These are phyloP conservation scores for Serendipita sp. DNA, from an alignment of 1,284 basidiomycete genomes.

Conservation along the genomic window DNA sequence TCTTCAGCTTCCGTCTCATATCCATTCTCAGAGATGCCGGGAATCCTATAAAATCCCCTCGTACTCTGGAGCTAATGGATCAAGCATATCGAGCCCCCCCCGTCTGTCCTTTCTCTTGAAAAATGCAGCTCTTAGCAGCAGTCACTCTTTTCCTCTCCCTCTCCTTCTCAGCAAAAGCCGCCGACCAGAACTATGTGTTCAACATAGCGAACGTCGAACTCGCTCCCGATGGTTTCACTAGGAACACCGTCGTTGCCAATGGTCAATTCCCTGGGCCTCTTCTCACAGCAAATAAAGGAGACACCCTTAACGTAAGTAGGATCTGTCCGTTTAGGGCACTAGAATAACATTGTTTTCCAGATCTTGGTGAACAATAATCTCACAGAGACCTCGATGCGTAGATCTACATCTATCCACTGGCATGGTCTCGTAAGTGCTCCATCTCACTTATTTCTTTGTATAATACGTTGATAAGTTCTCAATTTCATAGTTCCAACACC, in stretches of 20 bases:
- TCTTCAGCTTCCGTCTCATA: no score
- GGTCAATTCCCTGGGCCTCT: constrained; percentile 20
- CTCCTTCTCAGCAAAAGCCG: background rate
- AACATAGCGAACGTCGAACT: constrained; percentile 24
- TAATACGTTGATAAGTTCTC: background rate
- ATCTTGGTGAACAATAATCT: background rate
- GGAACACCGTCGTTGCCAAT: constrained; percentile 22
- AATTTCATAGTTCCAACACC: background rate
- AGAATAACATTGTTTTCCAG: background rate
- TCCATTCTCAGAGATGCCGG: no score
- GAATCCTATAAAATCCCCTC: no score
- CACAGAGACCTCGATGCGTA: background rate
- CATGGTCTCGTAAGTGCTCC: background rate
- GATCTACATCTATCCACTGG: background rate
- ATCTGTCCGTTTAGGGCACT: constrained; percentile 18
- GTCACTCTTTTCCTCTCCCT: background rate
- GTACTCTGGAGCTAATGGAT: no score
- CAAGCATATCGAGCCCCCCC: background rate
- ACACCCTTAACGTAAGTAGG: constrained; percentile 24
- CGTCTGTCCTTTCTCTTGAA: background rate
- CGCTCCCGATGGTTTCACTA: constrained; percentile 28
- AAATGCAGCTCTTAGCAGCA: background rate
- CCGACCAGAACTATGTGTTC: background rate
- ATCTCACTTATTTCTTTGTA: background rate
- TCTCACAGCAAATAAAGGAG: constrained; percentile 22